A percentile compares a stretch with the other conserved stretches of the same genome.
Evolutionary conservation across 164 flowering plant genomes (phyloP).

Genomic region (Echeveria elegans): DNA sequence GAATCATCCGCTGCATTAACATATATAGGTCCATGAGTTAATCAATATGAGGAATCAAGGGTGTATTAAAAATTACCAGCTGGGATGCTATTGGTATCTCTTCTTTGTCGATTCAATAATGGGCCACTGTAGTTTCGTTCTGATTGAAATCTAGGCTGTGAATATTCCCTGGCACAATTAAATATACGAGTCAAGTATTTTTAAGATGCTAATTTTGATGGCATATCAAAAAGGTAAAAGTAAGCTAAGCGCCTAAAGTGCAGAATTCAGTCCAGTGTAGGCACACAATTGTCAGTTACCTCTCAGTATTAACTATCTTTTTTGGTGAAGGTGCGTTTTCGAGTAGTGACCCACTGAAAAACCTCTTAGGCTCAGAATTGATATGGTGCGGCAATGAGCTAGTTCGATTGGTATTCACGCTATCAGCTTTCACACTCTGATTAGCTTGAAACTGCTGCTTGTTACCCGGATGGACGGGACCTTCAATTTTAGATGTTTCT

Average conservation of each 20-base stretch:
- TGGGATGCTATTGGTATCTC: constrained; percentile 37
- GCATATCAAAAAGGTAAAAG: background rate
- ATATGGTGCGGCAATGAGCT: constrained; percentile 28
- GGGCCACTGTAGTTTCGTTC: constrained; percentile 80
- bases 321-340: constrained; percentile 44
- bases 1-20: constrained; percentile 49
- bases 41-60: background rate
- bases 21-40: background rate
- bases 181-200: background rate
- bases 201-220: background rate
- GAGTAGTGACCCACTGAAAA: constrained; percentile 57
- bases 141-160: constrained; percentile 34
- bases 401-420: constrained; percentile 33
- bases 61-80: constrained; percentile 33
- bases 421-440: constrained; percentile 25
- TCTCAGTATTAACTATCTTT: constrained; percentile 46
- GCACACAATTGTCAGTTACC: constrained; percentile 23
- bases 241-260: background rate
- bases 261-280: background rate
- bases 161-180: constrained; percentile 42
- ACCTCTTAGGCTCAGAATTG: constrained; percentile 29
- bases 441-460: constrained; percentile 25
- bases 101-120: constrained; percentile 47
- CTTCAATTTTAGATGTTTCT: constrained; percentile 37
- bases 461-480: constrained; percentile 15